A percentile compares a stretch with the other conserved stretches of the same genome.
phyloP scores from a whole-genome alignment of 257 asterid genomes.

The Salvia miltiorrhiza region DNA sequence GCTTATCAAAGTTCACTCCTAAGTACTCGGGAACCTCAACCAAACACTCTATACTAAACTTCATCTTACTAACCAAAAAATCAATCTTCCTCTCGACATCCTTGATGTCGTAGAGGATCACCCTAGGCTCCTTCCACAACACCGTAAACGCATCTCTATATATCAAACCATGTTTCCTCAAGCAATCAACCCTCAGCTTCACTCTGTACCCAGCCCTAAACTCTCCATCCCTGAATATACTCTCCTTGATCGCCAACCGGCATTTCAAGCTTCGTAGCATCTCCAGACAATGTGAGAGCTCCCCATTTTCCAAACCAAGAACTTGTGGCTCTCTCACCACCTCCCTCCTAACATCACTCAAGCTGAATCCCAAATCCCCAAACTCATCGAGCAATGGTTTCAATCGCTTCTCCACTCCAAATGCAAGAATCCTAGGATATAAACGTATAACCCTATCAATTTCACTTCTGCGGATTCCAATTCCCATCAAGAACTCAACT shows the following conservation, averaged over 20 bases:
- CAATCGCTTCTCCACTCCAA: slow-evolving; percentile 47
- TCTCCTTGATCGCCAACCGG: slow-evolving; percentile 46
- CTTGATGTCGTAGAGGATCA: slow-evolving; percentile 41
- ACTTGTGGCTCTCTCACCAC: slow-evolving; percentile 51
- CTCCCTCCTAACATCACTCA: slow-evolving; percentile 49
- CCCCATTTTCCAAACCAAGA: slow-evolving; percentile 79
- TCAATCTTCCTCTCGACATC: slow-evolving; percentile 67
- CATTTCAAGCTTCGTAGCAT: slow-evolving; percentile 66
- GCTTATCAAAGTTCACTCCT: slow-evolving; percentile 72
- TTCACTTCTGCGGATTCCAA: slow-evolving; percentile 45
- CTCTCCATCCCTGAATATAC: slow-evolving; percentile 48
- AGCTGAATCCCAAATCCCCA: slow-evolving; percentile 51
- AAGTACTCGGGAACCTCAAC: slow-evolving; percentile 73
- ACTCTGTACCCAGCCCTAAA: slow-evolving; percentile 63
- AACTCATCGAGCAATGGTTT: slow-evolving; percentile 66
- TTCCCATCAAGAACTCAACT: slow-evolving; percentile 45
- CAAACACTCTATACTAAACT: slow-evolving; percentile 45
- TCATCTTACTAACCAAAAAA: slow-evolving; percentile 56
- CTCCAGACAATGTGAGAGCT: slow-evolving; percentile 67
- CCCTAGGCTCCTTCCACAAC: slow-evolving; percentile 88
- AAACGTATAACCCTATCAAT: slow-evolving; percentile 40
- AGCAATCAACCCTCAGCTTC: slow-evolving; percentile 66
- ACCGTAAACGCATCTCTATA: slow-evolving; percentile 67
- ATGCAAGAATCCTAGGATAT: slow-evolving; percentile 51
- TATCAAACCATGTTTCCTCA: slow-evolving; percentile 57